Base-by-base conservation (phyloP, 2,329 filamentous ascomycete genomes). In the Cladosporium sphaerospermum region DNA sequence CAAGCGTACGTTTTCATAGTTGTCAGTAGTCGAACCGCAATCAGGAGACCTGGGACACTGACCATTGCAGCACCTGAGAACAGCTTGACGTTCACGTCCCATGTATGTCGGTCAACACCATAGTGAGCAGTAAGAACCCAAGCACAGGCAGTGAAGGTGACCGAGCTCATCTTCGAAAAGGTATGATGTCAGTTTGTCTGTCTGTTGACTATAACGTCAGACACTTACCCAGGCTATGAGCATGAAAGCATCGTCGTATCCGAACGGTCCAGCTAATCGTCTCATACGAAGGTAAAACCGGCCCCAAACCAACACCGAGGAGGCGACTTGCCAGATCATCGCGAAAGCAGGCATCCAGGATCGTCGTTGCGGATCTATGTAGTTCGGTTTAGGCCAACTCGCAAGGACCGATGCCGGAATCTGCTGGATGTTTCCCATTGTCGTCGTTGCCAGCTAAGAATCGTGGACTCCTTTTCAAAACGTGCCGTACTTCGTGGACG, bases 331-430 rank as follows among this genome's bases (percentile, higher is more conserved):
- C 61, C 59, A 61, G 9, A 51, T 52, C 44, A 61, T 8, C 2
- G 58, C 49, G 23, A 63, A 62, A 10, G 55, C 59, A 8, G 61
- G 61, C 54, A 62, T 58, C 61, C 61, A 61, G n/a, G 45, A 41
- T 45, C 59, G 52, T 13, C 51, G 51, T 18, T 55, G 54, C 11
- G 61, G 59, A 18, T 62, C 48, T 18, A 31, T 32, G 13, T 52
- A 55, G 16, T 54, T 57, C 0, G 52, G 43, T 11, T 13, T 36
- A 1, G 56, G 56, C 56, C 56, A 58, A 28, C 47, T 44, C 3
- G 16, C 45, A 13, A 58, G 23, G 8, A 53, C 52, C 19, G 46
- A 33, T n/a, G 48, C 47, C 7, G 53, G 49, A n/a, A 57, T 44
- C 9, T 28, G 39, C 37, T 57, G 45, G 19, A 57, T 52, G 51